Evolutionary conservation across 2,329 filamentous ascomycete species (phyloP).

Genomic region (Pseudonectria buxi): DNA sequence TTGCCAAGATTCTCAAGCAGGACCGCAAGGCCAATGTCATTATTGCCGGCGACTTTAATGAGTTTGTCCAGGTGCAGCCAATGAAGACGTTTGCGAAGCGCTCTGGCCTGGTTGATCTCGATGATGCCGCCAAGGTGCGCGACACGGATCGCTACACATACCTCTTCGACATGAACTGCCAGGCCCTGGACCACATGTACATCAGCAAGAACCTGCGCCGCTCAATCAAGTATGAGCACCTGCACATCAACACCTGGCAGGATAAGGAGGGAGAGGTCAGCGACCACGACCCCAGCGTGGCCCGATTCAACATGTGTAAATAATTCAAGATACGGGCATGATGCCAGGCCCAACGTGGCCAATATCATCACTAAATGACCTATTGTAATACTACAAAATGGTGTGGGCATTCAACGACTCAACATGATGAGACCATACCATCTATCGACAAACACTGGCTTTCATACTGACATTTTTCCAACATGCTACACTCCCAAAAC

Average conservation of each 20-base stretch:
- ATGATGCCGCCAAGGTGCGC: slow-evolving; percentile 48
- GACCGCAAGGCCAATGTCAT: slow-evolving; percentile 53
- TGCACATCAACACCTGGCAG: slow-evolving; percentile 67
- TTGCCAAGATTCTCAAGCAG: slow-evolving; percentile 48
- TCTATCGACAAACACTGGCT: no score
- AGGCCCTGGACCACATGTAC: slow-evolving; percentile 66
- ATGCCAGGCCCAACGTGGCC: no score
- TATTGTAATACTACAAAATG: no score
- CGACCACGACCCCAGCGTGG: slow-evolving; percentile 65
- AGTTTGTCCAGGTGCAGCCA: slow-evolving; percentile 58
- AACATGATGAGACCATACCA: no score
- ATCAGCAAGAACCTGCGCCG: slow-evolving; percentile 47
- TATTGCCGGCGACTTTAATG: slow-evolving; percentile 64
- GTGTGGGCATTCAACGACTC: no score
- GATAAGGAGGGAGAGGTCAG: slow-evolving; percentile 48
- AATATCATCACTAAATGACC: no score
- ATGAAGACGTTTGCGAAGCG: slow-evolving; percentile 45
- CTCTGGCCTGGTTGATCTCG: slow-evolving; percentile 54
- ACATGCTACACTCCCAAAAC: no score
- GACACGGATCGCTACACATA: slow-evolving; percentile 62
- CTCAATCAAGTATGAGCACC: slow-evolving; percentile 51
- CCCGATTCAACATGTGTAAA: slow-evolving; percentile 53
- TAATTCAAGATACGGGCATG: slow-evolving; percentile 2
- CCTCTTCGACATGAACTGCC: slow-evolving; percentile 61
- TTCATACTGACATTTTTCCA: no score